A percentile compares a stretch with the other conserved stretches of the same genome.
Evolutionary conservation across 1,139 yeast species (phyloP).

Genomic region (Tardiomyces digboiensis): DNA sequence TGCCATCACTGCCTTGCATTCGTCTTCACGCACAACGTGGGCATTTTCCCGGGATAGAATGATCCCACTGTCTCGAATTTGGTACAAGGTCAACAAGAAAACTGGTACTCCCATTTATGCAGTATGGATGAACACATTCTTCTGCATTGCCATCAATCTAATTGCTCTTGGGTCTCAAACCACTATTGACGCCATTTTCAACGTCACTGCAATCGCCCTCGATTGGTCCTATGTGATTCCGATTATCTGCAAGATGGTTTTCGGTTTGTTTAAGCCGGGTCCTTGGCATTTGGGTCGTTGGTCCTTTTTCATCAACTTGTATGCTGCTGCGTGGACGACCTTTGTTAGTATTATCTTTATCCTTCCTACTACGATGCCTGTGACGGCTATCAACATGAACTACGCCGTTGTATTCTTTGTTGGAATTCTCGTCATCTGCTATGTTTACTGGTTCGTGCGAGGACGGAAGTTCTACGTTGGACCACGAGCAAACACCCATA

Average conservation of each 20-base stretch:
- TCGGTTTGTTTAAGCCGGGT: constrained; percentile 51
- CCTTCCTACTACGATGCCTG: constrained; percentile 16
- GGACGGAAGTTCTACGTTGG: constrained; percentile 62
- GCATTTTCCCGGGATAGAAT: constrained; percentile 64
- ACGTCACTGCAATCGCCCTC: constrained; percentile 69
- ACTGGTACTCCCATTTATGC: constrained; percentile 67
- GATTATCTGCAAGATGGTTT: constrained; percentile 45
- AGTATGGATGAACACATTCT: constrained; percentile 50
- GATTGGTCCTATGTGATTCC: constrained; percentile 66
- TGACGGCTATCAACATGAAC: constrained; percentile 43
- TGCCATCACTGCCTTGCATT: constrained; percentile 61
- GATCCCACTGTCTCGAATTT: constrained; percentile 40
- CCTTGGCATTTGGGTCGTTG: constrained; percentile 58
- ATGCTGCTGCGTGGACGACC: constrained; percentile 17
- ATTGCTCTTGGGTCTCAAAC: constrained; percentile 54
- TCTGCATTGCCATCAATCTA: constrained; percentile 45
- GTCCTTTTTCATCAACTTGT: constrained; percentile 34
- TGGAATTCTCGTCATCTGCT: constrained; percentile 49
- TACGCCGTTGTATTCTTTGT: constrained; percentile 65
- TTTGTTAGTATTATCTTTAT: constrained; percentile 40
- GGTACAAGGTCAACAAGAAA: constrained; percentile 42
- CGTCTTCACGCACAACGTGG: constrained; percentile 48
- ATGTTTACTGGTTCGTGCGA: constrained; percentile 43
- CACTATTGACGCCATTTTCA: constrained; percentile 67
- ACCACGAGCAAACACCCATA: constrained; percentile 39